Percentiles rank a stretch among this genome's conserved stretches.
phyloP scores from a whole-genome alignment of 2,329 filamentous ascomycete genomes.

The Stachybotrys echinatus region DNA sequence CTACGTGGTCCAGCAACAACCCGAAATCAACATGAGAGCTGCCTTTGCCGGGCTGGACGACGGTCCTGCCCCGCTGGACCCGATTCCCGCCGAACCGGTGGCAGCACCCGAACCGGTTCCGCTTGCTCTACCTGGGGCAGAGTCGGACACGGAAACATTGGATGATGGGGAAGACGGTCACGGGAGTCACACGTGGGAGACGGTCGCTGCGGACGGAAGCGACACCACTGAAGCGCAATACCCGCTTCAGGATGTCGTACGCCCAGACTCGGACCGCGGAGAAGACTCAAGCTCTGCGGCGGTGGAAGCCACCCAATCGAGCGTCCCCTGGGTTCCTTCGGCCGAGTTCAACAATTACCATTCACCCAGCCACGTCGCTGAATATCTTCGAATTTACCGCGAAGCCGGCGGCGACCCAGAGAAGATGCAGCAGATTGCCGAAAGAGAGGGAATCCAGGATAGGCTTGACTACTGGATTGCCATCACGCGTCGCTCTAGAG shows the following conservation, averaged over 20 bases:
- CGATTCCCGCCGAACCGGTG: conserved; percentile 9
- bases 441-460: conserved; percentile 53
- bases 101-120: conserved; percentile 1
- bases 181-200: conserved; percentile 4
- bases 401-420: conserved; percentile 55
- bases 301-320: background rate
- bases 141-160: conserved; percentile 25
- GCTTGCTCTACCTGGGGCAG: conserved; percentile 2
- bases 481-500: conserved; percentile 34
- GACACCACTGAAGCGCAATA: conserved; percentile 6
- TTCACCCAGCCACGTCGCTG: conserved; percentile 17
- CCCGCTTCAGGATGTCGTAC: conserved; percentile 2
- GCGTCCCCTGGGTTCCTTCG: background rate
- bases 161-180: conserved; percentile 16
- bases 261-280: background rate
- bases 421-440: conserved; percentile 55
- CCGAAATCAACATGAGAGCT: conserved; percentile 77
- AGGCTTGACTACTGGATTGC: conserved; percentile 55
- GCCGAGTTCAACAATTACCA: no score
- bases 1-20: conserved; percentile 98
- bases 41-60: conserved; percentile 47
- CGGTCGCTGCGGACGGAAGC: conserved; percentile 7
- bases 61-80: conserved; percentile 12
- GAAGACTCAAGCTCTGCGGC: background rate
- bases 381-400: conserved; percentile 49